Evolutionary conservation across 2,329 filamentous ascomycete genomes (phyloP).

Genomic region (Colletotrichum sojae): DNA sequence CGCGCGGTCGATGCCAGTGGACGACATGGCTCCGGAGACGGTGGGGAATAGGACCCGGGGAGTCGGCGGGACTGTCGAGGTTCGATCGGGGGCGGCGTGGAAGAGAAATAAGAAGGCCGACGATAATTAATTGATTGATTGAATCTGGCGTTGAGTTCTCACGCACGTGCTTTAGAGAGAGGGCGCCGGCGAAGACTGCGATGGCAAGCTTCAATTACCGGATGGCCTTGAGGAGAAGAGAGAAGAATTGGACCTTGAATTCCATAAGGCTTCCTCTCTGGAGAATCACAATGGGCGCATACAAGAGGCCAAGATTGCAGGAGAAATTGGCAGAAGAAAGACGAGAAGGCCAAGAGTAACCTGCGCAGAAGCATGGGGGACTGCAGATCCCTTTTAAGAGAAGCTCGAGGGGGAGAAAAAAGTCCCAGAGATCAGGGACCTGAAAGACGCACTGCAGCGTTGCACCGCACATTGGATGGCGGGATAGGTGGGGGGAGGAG

Average conservation of each 20-base stretch:
- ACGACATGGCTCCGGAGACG: slow-evolving; percentile 40
- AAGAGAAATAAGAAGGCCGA: too few relatives aligned
- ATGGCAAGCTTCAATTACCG: slow-evolving; percentile 38
- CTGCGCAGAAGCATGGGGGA: slow-evolving; percentile 6
- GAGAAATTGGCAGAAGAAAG: neutral
- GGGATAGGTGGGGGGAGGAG: slow-evolving; percentile 24
- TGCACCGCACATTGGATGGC: slow-evolving; percentile 11
- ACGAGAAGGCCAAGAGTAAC: neutral
- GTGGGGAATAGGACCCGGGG: slow-evolving; percentile 4
- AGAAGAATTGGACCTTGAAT: slow-evolving; percentile 46
- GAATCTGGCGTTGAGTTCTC: neutral
- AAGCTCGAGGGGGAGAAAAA: neutral
- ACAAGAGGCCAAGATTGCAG: neutral
- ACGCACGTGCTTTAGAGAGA: too few relatives aligned
- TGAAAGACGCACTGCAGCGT: slow-evolving; percentile 29
- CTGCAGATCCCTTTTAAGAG: slow-evolving; percentile 34
- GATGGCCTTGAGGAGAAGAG: slow-evolving; percentile 46
- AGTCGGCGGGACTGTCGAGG: slow-evolving; percentile 1
- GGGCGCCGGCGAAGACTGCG: slow-evolving; percentile 14
- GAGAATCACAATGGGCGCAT: too few relatives aligned
- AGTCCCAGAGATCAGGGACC: slow-evolving; percentile 38
- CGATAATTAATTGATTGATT: neutral
- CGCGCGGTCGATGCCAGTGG: slow-evolving; percentile 43
- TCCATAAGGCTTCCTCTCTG: slow-evolving; percentile 43
- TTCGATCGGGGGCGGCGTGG: slow-evolving; percentile 5